A percentile compares a stretch with the other conserved stretches of the same genome.
Evolutionary conservation across 1,284 basidiomycete genomes (phyloP).

Genomic region (Sphagnurus paluster): DNA sequence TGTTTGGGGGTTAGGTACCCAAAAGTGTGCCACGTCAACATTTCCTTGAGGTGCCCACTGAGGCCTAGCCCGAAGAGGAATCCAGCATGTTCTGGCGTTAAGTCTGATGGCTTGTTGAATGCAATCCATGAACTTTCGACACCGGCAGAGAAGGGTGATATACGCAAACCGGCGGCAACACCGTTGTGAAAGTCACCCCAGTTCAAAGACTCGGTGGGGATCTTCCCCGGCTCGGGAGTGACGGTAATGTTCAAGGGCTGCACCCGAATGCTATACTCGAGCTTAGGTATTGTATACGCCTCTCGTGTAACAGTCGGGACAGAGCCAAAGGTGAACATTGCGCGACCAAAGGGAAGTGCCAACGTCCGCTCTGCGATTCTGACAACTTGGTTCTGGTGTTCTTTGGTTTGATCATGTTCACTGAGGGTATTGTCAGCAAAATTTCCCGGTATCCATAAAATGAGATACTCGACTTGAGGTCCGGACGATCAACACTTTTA

Average conservation of each 20-base stretch:
- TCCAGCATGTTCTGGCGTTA: constrained; percentile 91
- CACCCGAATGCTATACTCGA: constrained; percentile 78
- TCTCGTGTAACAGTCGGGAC: constrained; percentile 71
- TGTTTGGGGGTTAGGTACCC: constrained; percentile 94
- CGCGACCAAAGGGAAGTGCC: constrained; percentile 83
- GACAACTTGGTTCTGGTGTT: constrained; percentile 78
- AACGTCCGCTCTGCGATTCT: constrained; percentile 84
- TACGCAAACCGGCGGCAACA: constrained; percentile 86
- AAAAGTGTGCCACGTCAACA: constrained; percentile 90
- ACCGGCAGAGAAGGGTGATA: constrained; percentile 73
- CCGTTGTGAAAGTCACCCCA: constrained; percentile 99
- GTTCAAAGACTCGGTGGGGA: constrained; percentile 66
- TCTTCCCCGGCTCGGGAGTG: constrained; percentile 63
- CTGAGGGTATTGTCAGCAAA: constrained; percentile 36
- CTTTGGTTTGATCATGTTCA: constrained; percentile 78
- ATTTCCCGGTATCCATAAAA: neutral
- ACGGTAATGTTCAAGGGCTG: constrained; percentile 68
- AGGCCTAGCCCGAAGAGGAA: constrained; percentile 93
- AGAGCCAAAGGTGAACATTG: constrained; percentile 85
- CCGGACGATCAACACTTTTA: constrained; percentile 67
- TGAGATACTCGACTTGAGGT: constrained; percentile 57
- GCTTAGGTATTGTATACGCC: constrained; percentile 76
- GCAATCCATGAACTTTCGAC: constrained; percentile 93
- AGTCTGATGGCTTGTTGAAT: constrained; percentile 85
- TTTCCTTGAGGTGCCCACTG: constrained; percentile 84